phyloP scores from a whole-genome alignment of 2,329 filamentous ascomycete species.

The Teratosphaeria destructans region DNA sequence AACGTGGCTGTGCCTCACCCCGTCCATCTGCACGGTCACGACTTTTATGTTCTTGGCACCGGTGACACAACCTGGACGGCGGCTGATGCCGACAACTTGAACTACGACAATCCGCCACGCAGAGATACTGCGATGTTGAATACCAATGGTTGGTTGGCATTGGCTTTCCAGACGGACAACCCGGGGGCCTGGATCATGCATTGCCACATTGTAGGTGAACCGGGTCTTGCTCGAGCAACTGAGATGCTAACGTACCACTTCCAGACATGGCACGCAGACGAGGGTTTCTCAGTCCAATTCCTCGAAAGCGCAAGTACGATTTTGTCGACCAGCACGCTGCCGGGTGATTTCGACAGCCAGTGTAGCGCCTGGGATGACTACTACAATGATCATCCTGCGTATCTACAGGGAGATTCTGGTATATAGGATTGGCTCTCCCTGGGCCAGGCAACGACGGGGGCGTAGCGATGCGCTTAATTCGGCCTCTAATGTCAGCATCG shows the following conservation, averaged over 20 bases:
- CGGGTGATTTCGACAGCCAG: slow-evolving; percentile 17
- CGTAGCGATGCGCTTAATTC: neutral
- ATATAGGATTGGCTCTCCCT: slow-evolving; percentile 9
- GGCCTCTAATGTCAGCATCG: neutral
- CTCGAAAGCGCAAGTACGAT: slow-evolving; percentile 19
- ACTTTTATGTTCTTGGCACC: slow-evolving; percentile 20
- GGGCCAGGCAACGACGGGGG: neutral
- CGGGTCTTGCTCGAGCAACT: neutral
- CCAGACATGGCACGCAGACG: slow-evolving; percentile 23
- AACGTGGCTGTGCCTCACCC: slow-evolving; percentile 24
- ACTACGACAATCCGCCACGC: slow-evolving; percentile 29
- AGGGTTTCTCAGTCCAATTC: slow-evolving; percentile 26
- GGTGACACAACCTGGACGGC: slow-evolving; percentile 17
- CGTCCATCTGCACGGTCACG: slow-evolving; percentile 24
- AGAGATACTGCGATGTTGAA: slow-evolving; percentile 32
- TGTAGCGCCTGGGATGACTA: slow-evolving; percentile 22
- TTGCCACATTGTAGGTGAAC: slow-evolving; percentile 28
- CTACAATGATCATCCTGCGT: slow-evolving; percentile 15
- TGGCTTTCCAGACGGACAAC: slow-evolving; percentile 34
- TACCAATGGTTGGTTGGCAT: slow-evolving; percentile 27
- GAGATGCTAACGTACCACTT: neutral
- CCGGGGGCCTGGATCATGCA: slow-evolving; percentile 34
- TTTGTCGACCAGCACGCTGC: slow-evolving; percentile 12
- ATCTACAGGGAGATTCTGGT: slow-evolving; percentile 23
- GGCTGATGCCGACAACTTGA: slow-evolving; percentile 13